phyloP scores from a whole-genome alignment of 148 eudicot species.

The Fagopyrum tataricum region DNA sequence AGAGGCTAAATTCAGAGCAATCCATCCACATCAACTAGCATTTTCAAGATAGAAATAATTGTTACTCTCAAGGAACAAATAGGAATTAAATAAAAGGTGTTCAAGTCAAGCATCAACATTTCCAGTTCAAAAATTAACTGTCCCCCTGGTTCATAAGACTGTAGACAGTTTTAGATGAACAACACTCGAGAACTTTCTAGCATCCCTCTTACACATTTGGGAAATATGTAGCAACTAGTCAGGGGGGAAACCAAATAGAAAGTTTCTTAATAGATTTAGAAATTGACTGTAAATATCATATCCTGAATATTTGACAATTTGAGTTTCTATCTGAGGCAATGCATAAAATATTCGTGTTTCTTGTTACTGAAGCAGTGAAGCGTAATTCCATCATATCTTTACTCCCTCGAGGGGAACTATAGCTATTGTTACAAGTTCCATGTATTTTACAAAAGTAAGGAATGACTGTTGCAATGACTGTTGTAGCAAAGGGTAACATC shows the following conservation, averaged over 20 bases:
- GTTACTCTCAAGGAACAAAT: neutral
- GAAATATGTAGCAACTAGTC: neutral
- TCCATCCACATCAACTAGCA: neutral
- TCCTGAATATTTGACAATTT: neutral
- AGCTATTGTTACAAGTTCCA: neutral
- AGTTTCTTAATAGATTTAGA: neutral
- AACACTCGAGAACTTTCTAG: neutral
- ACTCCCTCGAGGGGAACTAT: neutral
- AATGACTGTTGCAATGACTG: neutral
- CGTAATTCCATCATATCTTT: neutral
- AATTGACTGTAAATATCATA: neutral
- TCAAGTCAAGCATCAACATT: neutral
- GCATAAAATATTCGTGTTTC: neutral
- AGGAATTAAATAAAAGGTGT: neutral
- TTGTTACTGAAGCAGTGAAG: constrained; percentile 1
- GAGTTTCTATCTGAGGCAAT: neutral
- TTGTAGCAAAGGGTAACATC: neutral
- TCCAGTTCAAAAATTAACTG: neutral
- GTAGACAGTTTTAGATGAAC: neutral
- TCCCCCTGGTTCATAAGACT: neutral
- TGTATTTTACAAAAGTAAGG: neutral
- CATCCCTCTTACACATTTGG: constrained; percentile 2
- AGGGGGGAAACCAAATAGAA: neutral
- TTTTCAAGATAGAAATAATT: neutral
- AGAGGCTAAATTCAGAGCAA: neutral